These are phyloP conservation scores for Exophiala dermatitidis DNA, from an alignment of 2,329 filamentous ascomycete species.

Conservation along the genomic window DNA sequence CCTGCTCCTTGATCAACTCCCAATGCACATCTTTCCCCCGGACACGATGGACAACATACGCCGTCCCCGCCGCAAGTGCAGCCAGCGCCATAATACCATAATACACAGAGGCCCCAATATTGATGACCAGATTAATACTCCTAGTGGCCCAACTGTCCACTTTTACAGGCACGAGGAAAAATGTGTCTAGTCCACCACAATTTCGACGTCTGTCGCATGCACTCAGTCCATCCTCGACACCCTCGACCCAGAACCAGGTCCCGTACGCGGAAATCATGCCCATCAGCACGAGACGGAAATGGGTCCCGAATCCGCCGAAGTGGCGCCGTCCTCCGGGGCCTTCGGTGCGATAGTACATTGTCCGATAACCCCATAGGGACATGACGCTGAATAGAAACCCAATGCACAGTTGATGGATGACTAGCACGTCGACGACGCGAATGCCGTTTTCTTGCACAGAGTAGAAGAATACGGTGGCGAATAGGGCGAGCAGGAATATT, in stretches of 20 bases:
- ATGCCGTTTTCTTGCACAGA: slow-evolving; percentile 7
- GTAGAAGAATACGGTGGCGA: slow-evolving; percentile 11
- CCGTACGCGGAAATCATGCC: slow-evolving; percentile 14
- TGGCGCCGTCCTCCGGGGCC: slow-evolving; percentile 14
- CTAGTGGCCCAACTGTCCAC: slow-evolving; percentile 4
- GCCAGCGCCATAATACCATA: slow-evolving; percentile 12
- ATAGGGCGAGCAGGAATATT: slow-evolving; percentile 19
- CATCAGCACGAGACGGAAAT: slow-evolving; percentile 16
- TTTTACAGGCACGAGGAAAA: slow-evolving; percentile 3
- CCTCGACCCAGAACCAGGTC: slow-evolving; percentile 18
- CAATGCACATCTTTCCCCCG: background rate
- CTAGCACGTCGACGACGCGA: slow-evolving; percentile 13
- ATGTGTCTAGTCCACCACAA: slow-evolving; percentile 6
- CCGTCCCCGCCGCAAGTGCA: background rate
- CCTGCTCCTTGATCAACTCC: slow-evolving; percentile 5
- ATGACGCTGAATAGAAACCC: slow-evolving; percentile 19
- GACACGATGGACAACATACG: background rate
- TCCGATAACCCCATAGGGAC: slow-evolving; percentile 20
- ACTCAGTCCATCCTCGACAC: slow-evolving; percentile 6
- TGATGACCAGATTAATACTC: slow-evolving; percentile 2
- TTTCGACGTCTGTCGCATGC: background rate
- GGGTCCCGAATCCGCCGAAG: slow-evolving; percentile 20
- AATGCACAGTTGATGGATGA: slow-evolving; percentile 17
- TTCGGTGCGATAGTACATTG: slow-evolving; percentile 17
- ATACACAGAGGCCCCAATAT: slow-evolving; percentile 3